Evolutionary conservation across 1,139 yeast species (phyloP).

Genomic region (Magnusiomyces tetraspermus): DNA sequence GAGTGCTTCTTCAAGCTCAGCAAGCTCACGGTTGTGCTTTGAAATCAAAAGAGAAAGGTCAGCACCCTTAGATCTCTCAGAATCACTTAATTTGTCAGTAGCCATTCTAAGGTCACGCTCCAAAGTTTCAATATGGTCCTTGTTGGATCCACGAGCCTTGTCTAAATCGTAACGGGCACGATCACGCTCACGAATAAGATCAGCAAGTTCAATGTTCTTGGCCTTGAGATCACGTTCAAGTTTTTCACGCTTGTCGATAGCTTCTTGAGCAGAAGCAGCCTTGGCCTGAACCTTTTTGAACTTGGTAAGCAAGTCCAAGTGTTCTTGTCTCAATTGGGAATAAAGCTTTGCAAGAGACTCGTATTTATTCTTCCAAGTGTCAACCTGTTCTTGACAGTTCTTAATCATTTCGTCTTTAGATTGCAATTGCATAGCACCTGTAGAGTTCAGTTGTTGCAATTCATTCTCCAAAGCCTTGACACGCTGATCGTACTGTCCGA

Average conservation of each 20-base stretch:
- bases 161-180: constrained; percentile 80
- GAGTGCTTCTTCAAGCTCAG: constrained; percentile 33
- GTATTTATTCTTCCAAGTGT: constrained; percentile 76
- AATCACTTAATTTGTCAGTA: constrained; percentile 49
- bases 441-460: constrained; percentile 48
- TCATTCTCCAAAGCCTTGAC: constrained; percentile 79
- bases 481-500: constrained; percentile 80
- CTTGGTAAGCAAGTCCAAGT: constrained; percentile 66
- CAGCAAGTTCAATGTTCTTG: constrained; percentile 81
- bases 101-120: constrained; percentile 59
- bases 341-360: constrained; percentile 84
- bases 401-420: constrained; percentile 68
- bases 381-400: constrained; percentile 65
- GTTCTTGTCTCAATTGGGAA: constrained; percentile 88
- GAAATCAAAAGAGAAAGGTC: constrained; percentile 53
- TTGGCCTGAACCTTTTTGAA: constrained; percentile 80
- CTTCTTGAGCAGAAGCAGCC: constrained; percentile 89
- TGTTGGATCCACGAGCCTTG: constrained; percentile 55
- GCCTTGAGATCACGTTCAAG: constrained; percentile 77
- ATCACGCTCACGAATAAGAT: constrained; percentile 81
- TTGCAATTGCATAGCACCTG: constrained; percentile 65
- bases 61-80: constrained; percentile 58
- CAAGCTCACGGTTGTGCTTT: constrained; percentile 46
- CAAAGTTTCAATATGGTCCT: constrained; percentile 56
- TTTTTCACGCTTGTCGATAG: constrained; percentile 74